phyloP scores from a whole-genome alignment of 495 filamentous ascomycete genomes.

The Chaetomium tenue region DNA sequence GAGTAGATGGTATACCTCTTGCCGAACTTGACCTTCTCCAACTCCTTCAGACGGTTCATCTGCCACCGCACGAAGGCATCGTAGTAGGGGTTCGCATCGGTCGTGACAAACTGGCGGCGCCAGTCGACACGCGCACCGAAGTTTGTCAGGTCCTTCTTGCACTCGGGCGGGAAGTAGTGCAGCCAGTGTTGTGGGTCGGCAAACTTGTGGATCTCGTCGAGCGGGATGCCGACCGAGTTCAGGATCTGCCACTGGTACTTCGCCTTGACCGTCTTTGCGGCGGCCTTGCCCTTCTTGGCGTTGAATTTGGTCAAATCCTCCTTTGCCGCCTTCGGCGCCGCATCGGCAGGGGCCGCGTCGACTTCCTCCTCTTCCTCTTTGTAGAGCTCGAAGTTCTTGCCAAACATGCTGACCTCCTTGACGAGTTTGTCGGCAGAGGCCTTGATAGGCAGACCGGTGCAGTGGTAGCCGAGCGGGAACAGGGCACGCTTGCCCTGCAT shows the following conservation, averaged over 20 bases:
- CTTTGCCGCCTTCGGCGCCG: conserved; percentile 36
- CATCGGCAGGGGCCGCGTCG: conserved; percentile 15
- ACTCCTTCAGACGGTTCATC: conserved; percentile 87
- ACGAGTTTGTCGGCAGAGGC: conserved; percentile 92
- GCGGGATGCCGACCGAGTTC: conserved; percentile 74
- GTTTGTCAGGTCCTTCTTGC: conserved; percentile 75
- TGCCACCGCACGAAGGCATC: conserved; percentile 97
- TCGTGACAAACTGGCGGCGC: conserved; percentile 88
- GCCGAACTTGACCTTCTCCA: conserved; percentile 91
- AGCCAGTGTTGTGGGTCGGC: conserved; percentile 78
- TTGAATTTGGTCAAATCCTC: conserved; percentile 88
- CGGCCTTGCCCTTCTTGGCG: conserved; percentile 91
- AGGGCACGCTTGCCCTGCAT: conserved; percentile 87
- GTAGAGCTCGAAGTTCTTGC: conserved; percentile 77
- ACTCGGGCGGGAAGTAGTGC: conserved; percentile 78
- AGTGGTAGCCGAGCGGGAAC: conserved; percentile 92
- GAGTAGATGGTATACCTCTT: conserved; percentile 94
- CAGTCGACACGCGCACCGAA: conserved; percentile 88
- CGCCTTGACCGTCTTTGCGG: conserved; percentile 84
- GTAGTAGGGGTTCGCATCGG: conserved; percentile 95
- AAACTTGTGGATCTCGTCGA: conserved; percentile 86
- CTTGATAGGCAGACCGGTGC: conserved; percentile 97
- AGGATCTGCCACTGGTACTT: conserved; percentile 58
- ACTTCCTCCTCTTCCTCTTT: conserved; percentile 57
- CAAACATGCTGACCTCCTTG: conserved; percentile 87